A percentile compares a stretch with the other conserved stretches of the same genome.
Conservation (phyloP, 2,329 filamentous ascomycete genomes). For the Zymoseptoria pseudotritici region DNA sequence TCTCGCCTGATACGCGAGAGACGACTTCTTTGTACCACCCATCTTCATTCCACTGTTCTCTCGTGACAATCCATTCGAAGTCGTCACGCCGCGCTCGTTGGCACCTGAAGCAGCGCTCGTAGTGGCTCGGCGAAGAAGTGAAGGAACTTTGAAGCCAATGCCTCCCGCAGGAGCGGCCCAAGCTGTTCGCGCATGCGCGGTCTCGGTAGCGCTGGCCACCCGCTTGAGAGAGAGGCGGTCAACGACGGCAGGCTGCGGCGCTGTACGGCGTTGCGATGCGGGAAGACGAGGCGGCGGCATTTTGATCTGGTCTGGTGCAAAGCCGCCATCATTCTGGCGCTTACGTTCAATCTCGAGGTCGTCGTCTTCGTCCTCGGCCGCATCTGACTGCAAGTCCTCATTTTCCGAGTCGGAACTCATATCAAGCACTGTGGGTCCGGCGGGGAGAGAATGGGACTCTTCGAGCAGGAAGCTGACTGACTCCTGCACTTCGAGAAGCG, state of each 20-base stretch:
- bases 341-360: slow-evolving; percentile 36
- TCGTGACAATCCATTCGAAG: slow-evolving; percentile 15
- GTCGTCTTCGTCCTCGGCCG: slow-evolving; percentile 42
- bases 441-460: slow-evolving; percentile 35
- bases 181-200: slow-evolving; percentile 20
- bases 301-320: slow-evolving; percentile 20
- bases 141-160: slow-evolving; percentile 58
- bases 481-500: slow-evolving; percentile 72
- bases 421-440: slow-evolving; percentile 44
- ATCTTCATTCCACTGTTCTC: slow-evolving; percentile 35
- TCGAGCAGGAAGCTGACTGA: slow-evolving; percentile 79
- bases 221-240: slow-evolving; percentile 65
- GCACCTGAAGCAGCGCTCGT: slow-evolving; percentile 37
- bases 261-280: slow-evolving; percentile 31
- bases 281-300: slow-evolving; percentile 35
- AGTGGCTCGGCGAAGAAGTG: slow-evolving; percentile 65
- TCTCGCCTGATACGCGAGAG: slow-evolving; percentile 52
- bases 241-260: slow-evolving; percentile 45
- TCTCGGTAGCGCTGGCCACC: slow-evolving; percentile 17
- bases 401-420: slow-evolving; percentile 40
- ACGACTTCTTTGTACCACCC: slow-evolving; percentile 51
- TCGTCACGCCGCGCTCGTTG: slow-evolving; percentile 34
- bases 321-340: slow-evolving; percentile 28
- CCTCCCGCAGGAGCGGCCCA: slow-evolving; percentile 34
- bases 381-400: slow-evolving; percentile 40